Base-by-base conservation (phyloP, 2,329 filamentous ascomycete genomes). In the Monosporascus cannonballus region DNA sequence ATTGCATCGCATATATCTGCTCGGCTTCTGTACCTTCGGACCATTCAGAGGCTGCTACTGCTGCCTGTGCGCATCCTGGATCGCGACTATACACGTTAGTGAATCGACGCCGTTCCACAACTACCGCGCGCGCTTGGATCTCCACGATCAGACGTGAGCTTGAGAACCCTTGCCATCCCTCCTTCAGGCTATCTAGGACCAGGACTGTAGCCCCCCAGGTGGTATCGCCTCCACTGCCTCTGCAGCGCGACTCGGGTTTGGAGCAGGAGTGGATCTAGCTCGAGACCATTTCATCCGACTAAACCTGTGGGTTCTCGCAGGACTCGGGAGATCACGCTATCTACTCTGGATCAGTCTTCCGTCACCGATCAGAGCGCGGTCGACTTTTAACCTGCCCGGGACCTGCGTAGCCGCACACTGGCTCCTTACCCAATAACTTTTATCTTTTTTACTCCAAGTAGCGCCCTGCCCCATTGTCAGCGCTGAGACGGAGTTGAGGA, bases 331-430 rank as follows among this genome's bases (percentile, higher is more conserved):
- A 66, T 65, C 66, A 63, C 68, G 62, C 67, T 66, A 67, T 59
- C 54, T 58, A 53, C 59, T 58, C 58, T 61, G 60, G 61, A 63
- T 66, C 65, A 63, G 47, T 59, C 55, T 65, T 56, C 59, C 57
- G 58, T 64, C 59, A 60, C 59, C 54, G 56, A 61, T 56, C 58
- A 63, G 59, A 59, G 57, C 67, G 62, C 65, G 62, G 62, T 64
- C 62, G 61, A 69, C 69, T 59, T 69, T 68, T 71, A 68, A 69
- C 65, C 42, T 14, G 42, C 42, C 24, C 30, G 42, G 42, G 42
- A 63, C 66, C 65, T 65, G 62, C 62, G 56, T 59, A 64, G 66
- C 67, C 65, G 67, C 69, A 64, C 59, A 59, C 59, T 59, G 55
- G 59, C 49, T 54, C 57, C 57, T 54, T 59, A 61, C 61, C 60